Evolutionary conservation across 2,329 filamentous ascomycete species (phyloP).

Genomic region (Curvularia verruculosa): DNA sequence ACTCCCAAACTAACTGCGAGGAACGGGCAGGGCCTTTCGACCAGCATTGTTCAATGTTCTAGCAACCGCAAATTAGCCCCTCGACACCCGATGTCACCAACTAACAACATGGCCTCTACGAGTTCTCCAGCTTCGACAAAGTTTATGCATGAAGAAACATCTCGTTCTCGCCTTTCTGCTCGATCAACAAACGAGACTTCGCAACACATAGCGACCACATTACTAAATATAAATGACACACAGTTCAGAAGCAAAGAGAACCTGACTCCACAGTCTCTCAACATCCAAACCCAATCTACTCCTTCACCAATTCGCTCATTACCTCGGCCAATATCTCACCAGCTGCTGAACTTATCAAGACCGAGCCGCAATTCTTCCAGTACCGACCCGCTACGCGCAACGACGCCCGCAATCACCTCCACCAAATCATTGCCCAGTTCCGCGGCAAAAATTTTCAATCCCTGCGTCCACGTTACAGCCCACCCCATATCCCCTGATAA

Average conservation of each 20-base stretch:
- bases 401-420: constrained; percentile 7
- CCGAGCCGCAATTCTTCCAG: constrained; percentile 21
- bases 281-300: constrained; percentile 1
- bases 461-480: constrained; percentile 23
- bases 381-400: constrained; percentile 23
- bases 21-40: constrained; percentile 54
- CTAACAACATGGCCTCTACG: constrained; percentile 23
- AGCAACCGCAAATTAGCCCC: constrained; percentile 37
- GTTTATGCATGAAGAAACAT: constrained; percentile 11
- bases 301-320: constrained; percentile 3
- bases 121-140: constrained; percentile 16
- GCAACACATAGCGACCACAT: constrained; percentile 12
- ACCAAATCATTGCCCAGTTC: constrained; percentile 5
- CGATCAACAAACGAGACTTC: constrained; percentile 12
- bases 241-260: constrained; percentile 33
- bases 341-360: constrained; percentile 20
- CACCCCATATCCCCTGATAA: constrained; percentile 30
- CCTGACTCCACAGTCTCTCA: constrained; percentile 16
- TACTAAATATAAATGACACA: constrained; percentile 13
- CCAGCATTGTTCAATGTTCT: constrained; percentile 44
- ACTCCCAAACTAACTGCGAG: constrained; percentile 46
- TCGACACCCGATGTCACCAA: constrained; percentile 20
- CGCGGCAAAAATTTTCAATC: constrained; percentile 16
- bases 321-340: constrained; percentile 26
- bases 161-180: constrained; percentile 29